Percentiles rank a stretch among this genome's conserved stretches.
Conservation (phyloP, 164 flowering plant species). For the Nymphaea thermarum region DNA sequence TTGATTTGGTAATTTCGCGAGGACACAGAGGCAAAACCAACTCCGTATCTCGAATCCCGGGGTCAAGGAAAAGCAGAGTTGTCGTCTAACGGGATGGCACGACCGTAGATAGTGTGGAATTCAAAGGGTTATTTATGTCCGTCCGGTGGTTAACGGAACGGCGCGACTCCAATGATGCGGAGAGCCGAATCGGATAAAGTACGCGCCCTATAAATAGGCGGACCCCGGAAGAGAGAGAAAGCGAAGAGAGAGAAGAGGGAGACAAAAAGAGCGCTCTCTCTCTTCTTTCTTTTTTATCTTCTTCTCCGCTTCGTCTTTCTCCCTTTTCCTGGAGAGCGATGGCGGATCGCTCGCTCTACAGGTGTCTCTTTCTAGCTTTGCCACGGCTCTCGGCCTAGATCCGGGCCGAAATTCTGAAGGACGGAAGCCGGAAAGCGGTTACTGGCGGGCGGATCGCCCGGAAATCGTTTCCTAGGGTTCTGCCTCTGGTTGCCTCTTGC, state of each 20-base stretch:
- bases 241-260: not conserved
- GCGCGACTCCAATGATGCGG: not conserved
- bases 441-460: not conserved
- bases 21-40: not conserved
- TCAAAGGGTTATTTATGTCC: not conserved
- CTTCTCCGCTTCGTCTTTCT: not conserved
- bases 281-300: too few relatives aligned
- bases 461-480: not conserved
- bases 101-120: not conserved
- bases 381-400: not conserved
- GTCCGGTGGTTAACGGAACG: not conserved
- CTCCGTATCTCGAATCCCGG: not conserved
- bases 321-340: not conserved
- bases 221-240: not conserved
- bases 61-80: not conserved
- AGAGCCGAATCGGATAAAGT: not conserved
- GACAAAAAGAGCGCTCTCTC: not conserved
- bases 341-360: not conserved
- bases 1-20: not conserved
- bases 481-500: not conserved
- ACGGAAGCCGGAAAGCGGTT: not conserved
- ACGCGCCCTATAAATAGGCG: not conserved
- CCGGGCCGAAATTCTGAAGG: not conserved
- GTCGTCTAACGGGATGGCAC: not conserved
- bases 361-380: not conserved